These are phyloP conservation scores for Zasmidium angulare DNA, from an alignment of 2,329 filamentous ascomycete genomes.

Conservation along the genomic window DNA sequence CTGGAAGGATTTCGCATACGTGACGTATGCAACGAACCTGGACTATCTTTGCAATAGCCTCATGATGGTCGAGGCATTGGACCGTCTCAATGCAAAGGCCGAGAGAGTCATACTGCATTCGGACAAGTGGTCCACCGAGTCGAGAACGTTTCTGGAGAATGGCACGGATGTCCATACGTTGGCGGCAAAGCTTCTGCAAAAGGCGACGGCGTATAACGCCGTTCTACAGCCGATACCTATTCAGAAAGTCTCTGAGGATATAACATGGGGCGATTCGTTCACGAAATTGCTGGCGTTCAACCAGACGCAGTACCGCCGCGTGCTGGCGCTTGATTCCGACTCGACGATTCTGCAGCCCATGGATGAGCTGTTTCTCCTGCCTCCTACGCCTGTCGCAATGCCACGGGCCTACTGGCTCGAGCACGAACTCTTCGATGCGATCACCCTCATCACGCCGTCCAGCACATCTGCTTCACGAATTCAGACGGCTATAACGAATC, in stretches of 20 bases:
- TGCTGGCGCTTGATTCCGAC: constrained; percentile 62
- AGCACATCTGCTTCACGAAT: constrained; percentile 49
- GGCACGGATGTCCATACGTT: not conserved
- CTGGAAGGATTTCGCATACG: constrained; percentile 44
- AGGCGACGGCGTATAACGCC: constrained; percentile 51
- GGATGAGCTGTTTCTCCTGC: constrained; percentile 69
- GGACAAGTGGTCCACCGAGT: constrained; percentile 27
- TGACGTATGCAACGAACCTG: constrained; percentile 44
- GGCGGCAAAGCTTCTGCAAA: constrained; percentile 46
- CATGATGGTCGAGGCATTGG: constrained; percentile 44
- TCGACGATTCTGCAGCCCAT: constrained; percentile 58
- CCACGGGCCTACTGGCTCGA: constrained; percentile 69
- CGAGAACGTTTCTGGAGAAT: not conserved
- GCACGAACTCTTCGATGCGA: constrained; percentile 53
- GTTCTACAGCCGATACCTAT: constrained; percentile 47
- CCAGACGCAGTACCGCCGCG: constrained; percentile 61
- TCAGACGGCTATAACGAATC: constrained; percentile 30
- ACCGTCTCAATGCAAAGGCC: constrained; percentile 41
- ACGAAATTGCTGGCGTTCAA: constrained; percentile 69
- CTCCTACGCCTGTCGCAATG: constrained; percentile 61
- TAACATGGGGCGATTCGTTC: constrained; percentile 63
- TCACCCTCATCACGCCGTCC: constrained; percentile 63
- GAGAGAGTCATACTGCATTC: constrained; percentile 46
- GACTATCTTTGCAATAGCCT: constrained; percentile 45
- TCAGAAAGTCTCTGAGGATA: constrained; percentile 33